These are phyloP conservation scores for Colletotrichum sp. DNA, from an alignment of 2,329 filamentous ascomycete species.

Conservation along the genomic window DNA sequence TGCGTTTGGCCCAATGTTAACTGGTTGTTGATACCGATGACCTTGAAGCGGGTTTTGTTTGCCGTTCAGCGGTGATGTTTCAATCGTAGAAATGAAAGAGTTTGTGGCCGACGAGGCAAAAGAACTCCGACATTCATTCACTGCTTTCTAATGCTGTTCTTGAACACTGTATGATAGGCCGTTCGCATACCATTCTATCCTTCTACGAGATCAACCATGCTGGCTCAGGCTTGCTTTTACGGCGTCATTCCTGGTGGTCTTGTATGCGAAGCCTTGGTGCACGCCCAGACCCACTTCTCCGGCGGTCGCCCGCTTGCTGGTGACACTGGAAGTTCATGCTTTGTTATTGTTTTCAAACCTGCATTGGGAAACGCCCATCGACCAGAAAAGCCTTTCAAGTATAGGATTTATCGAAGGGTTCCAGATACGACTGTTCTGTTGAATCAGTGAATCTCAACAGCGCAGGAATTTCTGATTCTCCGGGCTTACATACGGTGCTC, in stretches of 20 bases:
- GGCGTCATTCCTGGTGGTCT: slow-evolving; percentile 48
- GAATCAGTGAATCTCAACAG: background rate
- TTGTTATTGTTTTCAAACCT: too few species aligned
- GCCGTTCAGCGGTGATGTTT: background rate
- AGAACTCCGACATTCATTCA: too few species aligned
- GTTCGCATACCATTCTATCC: too few species aligned
- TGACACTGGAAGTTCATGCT: too few species aligned
- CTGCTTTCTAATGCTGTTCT: too few species aligned
- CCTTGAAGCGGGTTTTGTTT: background rate
- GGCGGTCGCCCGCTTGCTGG: background rate
- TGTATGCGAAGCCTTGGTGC: slow-evolving; percentile 25
- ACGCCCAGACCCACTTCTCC: background rate
- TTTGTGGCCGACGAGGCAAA: too few species aligned
- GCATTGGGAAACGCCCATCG: background rate
- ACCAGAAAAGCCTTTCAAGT: background rate
- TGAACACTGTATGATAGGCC: too few species aligned
- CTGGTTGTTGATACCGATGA: background rate
- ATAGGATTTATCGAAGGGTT: too few species aligned
- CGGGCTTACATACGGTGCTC: background rate
- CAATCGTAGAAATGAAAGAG: background rate
- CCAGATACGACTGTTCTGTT: too few species aligned
- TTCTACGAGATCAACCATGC: background rate
- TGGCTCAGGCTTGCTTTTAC: slow-evolving; percentile 72
- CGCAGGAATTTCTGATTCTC: background rate
- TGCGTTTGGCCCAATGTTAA: background rate